These are phyloP conservation scores for Pichia membranifaciens DNA, from an alignment of 805 yeast species.

Conservation along the genomic window DNA sequence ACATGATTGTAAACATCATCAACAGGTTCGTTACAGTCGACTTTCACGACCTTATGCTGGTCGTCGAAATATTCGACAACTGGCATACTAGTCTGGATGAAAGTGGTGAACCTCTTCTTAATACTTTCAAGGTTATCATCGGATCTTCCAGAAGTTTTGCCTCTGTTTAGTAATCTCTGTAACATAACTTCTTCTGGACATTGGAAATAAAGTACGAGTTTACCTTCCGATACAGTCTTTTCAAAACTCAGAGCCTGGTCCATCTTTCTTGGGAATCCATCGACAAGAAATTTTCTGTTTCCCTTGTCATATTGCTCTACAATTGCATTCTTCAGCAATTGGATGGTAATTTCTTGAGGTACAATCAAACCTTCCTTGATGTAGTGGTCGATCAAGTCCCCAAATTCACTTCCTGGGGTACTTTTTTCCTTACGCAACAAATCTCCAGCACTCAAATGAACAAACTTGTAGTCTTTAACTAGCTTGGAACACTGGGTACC, in stretches of 20 bases:
- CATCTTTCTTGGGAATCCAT: slow-evolving; percentile 98
- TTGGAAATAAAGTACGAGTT: slow-evolving; percentile 69
- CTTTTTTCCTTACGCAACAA: slow-evolving; percentile 86
- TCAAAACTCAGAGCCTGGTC: slow-evolving; percentile 96
- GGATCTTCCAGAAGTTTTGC: slow-evolving; percentile 88
- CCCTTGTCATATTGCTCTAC: slow-evolving; percentile 44
- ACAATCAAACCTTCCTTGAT: slow-evolving; percentile 88
- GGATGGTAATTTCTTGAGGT: slow-evolving; percentile 88
- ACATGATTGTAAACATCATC: slow-evolving; percentile 72
- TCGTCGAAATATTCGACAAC: slow-evolving; percentile 79
- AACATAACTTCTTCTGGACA: slow-evolving; percentile 84
- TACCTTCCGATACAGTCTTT: slow-evolving; percentile 62
- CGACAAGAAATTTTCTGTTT: slow-evolving; percentile 67
- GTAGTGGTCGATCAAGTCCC: slow-evolving; percentile 75
- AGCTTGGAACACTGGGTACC: slow-evolving; percentile 92
- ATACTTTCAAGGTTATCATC: slow-evolving; percentile 93
- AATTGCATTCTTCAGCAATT: slow-evolving; percentile 76
- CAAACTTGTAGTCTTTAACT: slow-evolving; percentile 73
- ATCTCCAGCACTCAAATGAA: slow-evolving; percentile 95
- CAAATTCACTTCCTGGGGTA: slow-evolving; percentile 75
- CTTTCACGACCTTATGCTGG: slow-evolving; percentile 68
- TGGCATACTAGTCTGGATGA: slow-evolving; percentile 86
- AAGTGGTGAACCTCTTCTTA: slow-evolving; percentile 80
- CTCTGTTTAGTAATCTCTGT: slow-evolving; percentile 77
- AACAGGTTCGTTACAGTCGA: slow-evolving; percentile 74